These are phyloP conservation scores for Aegilops speltoides DNA, from an alignment of 176 grass and related monocot genomes.

Conservation along the genomic window DNA sequence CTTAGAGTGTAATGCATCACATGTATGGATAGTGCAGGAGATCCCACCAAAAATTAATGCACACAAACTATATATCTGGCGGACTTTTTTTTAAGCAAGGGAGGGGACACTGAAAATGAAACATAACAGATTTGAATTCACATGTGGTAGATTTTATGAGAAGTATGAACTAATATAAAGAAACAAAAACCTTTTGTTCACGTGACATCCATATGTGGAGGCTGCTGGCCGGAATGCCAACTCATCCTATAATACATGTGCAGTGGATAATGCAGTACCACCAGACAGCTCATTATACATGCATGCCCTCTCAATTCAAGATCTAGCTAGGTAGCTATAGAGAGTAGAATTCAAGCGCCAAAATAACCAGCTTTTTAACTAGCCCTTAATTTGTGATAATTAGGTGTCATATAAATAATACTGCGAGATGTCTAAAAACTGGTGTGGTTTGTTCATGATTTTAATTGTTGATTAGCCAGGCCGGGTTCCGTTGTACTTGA, in stretches of 20 bases:
- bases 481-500: not conserved
- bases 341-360: not conserved
- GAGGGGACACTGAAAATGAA: not conserved
- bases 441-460: slow-evolving; percentile 9
- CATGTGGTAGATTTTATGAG: not conserved
- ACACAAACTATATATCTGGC: not conserved
- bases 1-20: not conserved
- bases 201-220: not conserved
- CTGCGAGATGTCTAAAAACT: not conserved
- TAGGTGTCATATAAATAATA: not conserved
- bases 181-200: not conserved
- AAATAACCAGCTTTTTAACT: too few relatives aligned
- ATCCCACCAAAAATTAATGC: not conserved
- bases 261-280: slow-evolving; percentile 17
- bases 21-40: not conserved
- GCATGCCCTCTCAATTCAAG: slow-evolving; percentile 1
- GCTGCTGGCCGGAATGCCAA: not conserved
- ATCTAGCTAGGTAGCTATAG: not conserved
- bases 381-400: not conserved
- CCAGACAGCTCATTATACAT: not conserved
- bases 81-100: not conserved
- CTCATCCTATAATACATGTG: not conserved
- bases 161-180: not conserved
- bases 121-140: not conserved
- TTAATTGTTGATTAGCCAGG: slow-evolving; percentile 11